phyloP scores from a whole-genome alignment of 2,329 filamentous ascomycete species.

The Fusarium falciforme region DNA sequence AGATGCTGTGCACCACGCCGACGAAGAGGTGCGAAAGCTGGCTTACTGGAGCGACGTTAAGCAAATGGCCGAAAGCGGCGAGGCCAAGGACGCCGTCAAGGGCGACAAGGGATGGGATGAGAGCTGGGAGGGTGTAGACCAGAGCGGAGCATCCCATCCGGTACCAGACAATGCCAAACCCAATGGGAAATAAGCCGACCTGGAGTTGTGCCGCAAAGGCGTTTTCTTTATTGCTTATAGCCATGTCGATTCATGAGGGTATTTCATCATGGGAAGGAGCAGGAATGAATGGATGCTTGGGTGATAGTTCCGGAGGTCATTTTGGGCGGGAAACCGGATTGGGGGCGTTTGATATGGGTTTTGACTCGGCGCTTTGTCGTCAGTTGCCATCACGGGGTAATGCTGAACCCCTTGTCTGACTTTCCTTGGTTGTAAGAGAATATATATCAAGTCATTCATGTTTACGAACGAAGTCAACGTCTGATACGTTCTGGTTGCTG shows the following conservation, averaged over 20 bases:
- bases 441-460: not conserved
- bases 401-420: not conserved
- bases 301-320: not conserved
- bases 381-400: not conserved
- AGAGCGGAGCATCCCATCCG: conserved; percentile 60
- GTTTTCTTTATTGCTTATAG: not conserved
- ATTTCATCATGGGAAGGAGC: not conserved
- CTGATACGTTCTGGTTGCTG: not conserved
- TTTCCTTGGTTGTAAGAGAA: not conserved
- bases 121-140: conserved; percentile 64
- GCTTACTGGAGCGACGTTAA: conserved; percentile 92
- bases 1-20: conserved; percentile 79
- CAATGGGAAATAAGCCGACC: conserved; percentile 35
- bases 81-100: conserved; percentile 58
- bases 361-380: not conserved
- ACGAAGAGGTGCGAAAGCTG: conserved; percentile 81
- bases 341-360: conserved; percentile 23
- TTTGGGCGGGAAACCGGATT: conserved; percentile 4
- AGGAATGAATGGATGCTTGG: conserved; percentile 1
- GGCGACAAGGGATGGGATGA: conserved; percentile 50
- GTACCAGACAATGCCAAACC: conserved; percentile 35
- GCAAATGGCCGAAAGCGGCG: conserved; percentile 69
- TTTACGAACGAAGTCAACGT: not conserved
- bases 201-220: not conserved
- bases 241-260: not conserved